These are phyloP conservation scores for Antrodiella citrinella DNA, from an alignment of 768 basidiomycete genomes.

Conservation along the genomic window DNA sequence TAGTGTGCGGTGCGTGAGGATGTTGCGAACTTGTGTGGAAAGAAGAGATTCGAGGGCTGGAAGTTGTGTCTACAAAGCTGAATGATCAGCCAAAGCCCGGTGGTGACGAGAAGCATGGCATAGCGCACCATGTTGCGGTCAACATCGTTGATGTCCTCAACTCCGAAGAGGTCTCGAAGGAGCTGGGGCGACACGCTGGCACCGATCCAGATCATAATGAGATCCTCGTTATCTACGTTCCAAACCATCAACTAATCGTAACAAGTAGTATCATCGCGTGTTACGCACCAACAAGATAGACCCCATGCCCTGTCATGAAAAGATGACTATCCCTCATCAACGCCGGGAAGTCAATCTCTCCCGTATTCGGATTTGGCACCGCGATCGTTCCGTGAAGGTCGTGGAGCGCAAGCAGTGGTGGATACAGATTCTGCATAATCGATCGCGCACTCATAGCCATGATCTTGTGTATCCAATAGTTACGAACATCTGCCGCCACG, in stretches of 20 bases:
- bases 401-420: slow-evolving; percentile 81
- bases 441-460: slow-evolving; percentile 60
- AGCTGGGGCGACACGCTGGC: slow-evolving; percentile 73
- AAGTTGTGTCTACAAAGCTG: slow-evolving; percentile 45
- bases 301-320: slow-evolving; percentile 84
- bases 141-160: slow-evolving; percentile 67
- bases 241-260: background rate
- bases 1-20: slow-evolving; percentile 59
- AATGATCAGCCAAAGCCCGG: background rate
- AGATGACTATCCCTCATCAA: slow-evolving; percentile 76
- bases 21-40: slow-evolving; percentile 79
- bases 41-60: slow-evolving; percentile 67
- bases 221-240: slow-evolving; percentile 74
- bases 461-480: slow-evolving; percentile 73
- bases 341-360: slow-evolving; percentile 58
- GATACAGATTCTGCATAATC: slow-evolving; percentile 79
- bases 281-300: slow-evolving; percentile 83
- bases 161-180: slow-evolving; percentile 74
- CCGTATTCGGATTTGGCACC: slow-evolving; percentile 52
- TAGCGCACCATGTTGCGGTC: slow-evolving; percentile 61
- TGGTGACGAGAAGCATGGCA: background rate
- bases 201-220: slow-evolving; percentile 88
- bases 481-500: slow-evolving; percentile 92
- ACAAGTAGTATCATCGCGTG: background rate
- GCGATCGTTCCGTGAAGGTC: slow-evolving; percentile 68